Evolutionary conservation across 257 asterid species (phyloP), one percentile per base, ranked within the genome.

Genomic region (Fraxinus cuspidata): DNA sequence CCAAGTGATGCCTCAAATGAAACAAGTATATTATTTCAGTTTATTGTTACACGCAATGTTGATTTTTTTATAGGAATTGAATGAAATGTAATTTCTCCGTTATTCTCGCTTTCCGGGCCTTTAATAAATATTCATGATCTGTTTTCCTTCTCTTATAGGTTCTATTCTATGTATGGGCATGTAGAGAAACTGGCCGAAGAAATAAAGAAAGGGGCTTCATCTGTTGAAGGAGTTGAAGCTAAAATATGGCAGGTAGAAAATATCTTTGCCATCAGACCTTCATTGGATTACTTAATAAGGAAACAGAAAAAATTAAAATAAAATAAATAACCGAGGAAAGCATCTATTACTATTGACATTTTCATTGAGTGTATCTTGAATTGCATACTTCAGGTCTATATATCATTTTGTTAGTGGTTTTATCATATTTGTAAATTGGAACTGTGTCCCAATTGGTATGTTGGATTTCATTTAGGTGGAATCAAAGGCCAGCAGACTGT

Each of bases 141-240:
- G 23, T 25, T 51, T 56, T 73, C 70, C 18, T 79, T 19, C 23
- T 27, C 44, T 27, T 68, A 27, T 64, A 92, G 97, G 84, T 92
- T 86, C 81, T 92, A 92, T 81, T 92, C 96, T 42, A 90, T 83
- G 90, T 90, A 90, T 77, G 97, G 96, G 37, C 97, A 92, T 82
- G 96, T 92, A 74, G 97, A 84, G 89, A 92, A 84, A 85, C 90
- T 92, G 72, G 97, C 97, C 1, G 89, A 90, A 78, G 94, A 87
- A 85, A 90, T 92, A 80, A 82, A 87, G 87, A 88, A 90, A 74
- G 97, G 97, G 77, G 94, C 94, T 47, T 82, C 90, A 71, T 85
- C 92, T 35, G 88, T 92, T 66, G 96, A 89, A 89, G 96, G 94
- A 71, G 94, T 92, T 71, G 97, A 92, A 78, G 96, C 93, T 78